A percentile compares a stretch with the other conserved stretches of the same genome.
Evolutionary conservation across 2,329 filamentous ascomycete species (phyloP).

Genomic region (Ceratocystis destructans): DNA sequence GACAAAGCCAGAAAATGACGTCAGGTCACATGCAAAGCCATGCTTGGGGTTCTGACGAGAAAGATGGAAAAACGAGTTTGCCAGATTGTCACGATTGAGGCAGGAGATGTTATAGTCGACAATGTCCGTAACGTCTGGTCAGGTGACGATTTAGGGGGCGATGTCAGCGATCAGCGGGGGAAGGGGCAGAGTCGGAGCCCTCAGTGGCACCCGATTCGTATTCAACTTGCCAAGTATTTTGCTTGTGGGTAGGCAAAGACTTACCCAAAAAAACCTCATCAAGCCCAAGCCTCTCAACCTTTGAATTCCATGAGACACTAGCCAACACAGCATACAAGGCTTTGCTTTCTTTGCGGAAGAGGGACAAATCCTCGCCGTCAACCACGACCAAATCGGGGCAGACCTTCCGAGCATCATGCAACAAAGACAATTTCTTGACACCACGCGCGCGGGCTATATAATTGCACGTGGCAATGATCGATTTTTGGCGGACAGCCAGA

Average conservation of each 20-base stretch:
- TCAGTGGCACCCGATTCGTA: not conserved
- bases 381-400: slow-evolving; percentile 79
- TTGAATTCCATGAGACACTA: slow-evolving; percentile 61
- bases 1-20: slow-evolving; percentile 42
- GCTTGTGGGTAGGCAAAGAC: slow-evolving; percentile 14
- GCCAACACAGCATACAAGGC: slow-evolving; percentile 59
- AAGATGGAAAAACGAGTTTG: slow-evolving; percentile 66
- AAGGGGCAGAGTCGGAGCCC: not conserved
- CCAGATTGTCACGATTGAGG: slow-evolving; percentile 51
- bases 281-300: slow-evolving; percentile 71
- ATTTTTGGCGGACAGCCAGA: slow-evolving; percentile 81
- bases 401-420: slow-evolving; percentile 62
- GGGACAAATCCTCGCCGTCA: slow-evolving; percentile 72
- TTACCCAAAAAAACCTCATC: slow-evolving; percentile 59
- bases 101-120: slow-evolving; percentile 65
- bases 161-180: not conserved
- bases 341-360: slow-evolving; percentile 79
- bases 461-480: slow-evolving; percentile 86
- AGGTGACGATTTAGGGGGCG: not conserved
- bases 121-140: slow-evolving; percentile 69
- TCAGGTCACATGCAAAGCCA: slow-evolving; percentile 72
- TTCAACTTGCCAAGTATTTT: not conserved
- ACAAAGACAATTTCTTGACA: slow-evolving; percentile 70
- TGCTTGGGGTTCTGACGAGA: slow-evolving; percentile 56
- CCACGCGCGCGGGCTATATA: slow-evolving; percentile 70